Evolutionary conservation across 306 rosid genomes (phyloP), one percentile per base, ranked within the genome.

Genomic region (Leucaena leucocephala): DNA sequence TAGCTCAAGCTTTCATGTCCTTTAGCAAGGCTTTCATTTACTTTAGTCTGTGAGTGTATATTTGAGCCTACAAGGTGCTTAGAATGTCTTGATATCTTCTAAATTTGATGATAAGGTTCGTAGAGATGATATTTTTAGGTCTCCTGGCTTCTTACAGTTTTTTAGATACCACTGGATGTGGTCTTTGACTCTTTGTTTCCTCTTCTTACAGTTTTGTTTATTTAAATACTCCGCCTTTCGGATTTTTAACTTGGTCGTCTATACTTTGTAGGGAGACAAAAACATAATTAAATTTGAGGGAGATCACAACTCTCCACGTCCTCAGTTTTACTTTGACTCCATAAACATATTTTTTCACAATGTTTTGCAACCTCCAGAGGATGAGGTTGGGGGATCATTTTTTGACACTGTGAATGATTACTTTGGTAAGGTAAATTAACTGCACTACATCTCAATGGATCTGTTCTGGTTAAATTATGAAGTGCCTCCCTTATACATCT

Each of bases 291-390:
- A 91, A 27, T 96, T 96, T 71, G 99, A 96, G 65, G 99, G 99
- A 69, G 99, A 96, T 84, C 99, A 96, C 92, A 96, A 96, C 76
- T 96, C 99, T 78, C 93, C 97, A 36, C 92, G 98, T 45, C 97
- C 99, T 82, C 96, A 90, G 79, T 93, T 89, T 85, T 96, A 85
- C 84, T 96, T 96, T 52, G 98, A 96, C 78, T 93, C 99, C 42
- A 89, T 96, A 78, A 90, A 91, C 81, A 89, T 93, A 3, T 96
- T 96, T 85, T 96, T 96, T 80, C 93, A 88, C 85, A 91, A 93
- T 78, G 94, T 93, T 74, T 78, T 96, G 82, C 98, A 90, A 88
- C 99, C 98, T 83, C 99, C 98, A 2, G 94, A 89, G 71, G 98
- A 93, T 87, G 97, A 93, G 86, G 78, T 79, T 39, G 94, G 88